Evolutionary conservation across 75 land plant genomes (phyloP).

Genomic region (Cunninghamia lanceolata): DNA sequence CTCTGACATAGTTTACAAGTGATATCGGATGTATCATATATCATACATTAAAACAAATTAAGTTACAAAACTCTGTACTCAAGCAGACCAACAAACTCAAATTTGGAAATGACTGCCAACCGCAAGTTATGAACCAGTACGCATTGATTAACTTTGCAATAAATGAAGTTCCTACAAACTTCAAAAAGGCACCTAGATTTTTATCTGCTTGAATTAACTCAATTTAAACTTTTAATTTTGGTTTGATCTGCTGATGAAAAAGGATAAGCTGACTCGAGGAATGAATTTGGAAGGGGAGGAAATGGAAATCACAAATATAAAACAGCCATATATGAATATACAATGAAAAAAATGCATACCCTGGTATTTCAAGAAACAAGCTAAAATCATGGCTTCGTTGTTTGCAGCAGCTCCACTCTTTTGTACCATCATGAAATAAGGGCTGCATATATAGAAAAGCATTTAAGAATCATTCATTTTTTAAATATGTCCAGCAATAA

Average conservation of each 20-base stretch:
- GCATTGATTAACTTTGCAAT: background rate
- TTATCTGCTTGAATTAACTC: background rate
- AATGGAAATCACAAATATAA: conserved; percentile 3
- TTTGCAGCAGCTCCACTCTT: conserved; percentile 99
- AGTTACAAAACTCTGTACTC: background rate
- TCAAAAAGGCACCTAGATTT: background rate
- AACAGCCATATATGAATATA: background rate
- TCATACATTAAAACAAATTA: background rate
- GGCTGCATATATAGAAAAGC: conserved; percentile 47
- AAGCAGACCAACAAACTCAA: background rate
- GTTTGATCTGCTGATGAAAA: background rate
- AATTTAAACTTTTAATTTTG: background rate
- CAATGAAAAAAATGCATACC: conserved; percentile 39
- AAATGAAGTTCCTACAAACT: background rate
- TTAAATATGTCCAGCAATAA: background rate
- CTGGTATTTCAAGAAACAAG: conserved; percentile 83
- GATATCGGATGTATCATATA: background rate
- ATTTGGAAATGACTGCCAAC: background rate
- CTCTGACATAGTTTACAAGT: too few relatives aligned
- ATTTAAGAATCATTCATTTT: background rate
- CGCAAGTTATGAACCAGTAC: background rate
- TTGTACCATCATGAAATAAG: conserved; percentile 91
- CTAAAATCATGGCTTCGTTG: conserved; percentile 95
- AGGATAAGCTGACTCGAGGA: background rate
- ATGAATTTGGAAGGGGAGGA: background rate